Percentiles rank a stretch among this genome's conserved stretches.
These are phyloP conservation scores for Aspergillus taichungensis DNA, from an alignment of 495 filamentous ascomycete genomes.

Conservation along the genomic window DNA sequence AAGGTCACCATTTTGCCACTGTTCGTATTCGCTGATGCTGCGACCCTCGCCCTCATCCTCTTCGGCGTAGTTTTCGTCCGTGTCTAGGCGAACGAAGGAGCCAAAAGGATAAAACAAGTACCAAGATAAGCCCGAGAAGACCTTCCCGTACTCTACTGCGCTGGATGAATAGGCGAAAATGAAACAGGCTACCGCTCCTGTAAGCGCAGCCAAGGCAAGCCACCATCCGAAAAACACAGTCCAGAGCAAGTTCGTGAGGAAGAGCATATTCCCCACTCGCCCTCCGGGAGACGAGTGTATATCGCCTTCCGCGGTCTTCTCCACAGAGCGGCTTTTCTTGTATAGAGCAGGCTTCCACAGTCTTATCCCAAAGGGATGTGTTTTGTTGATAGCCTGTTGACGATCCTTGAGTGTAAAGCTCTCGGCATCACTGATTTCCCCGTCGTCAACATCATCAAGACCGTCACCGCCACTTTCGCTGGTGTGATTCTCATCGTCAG, in stretches of 20 bases:
- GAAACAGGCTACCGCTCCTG: constrained; percentile 70
- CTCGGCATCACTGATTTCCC: constrained; percentile 64
- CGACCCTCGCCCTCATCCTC: constrained; percentile 98
- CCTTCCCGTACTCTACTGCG: constrained; percentile 75
- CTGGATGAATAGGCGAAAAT: constrained; percentile 70
- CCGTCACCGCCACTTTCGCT: constrained; percentile 8
- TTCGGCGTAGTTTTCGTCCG: constrained; percentile 88
- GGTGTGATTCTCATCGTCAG: constrained; percentile 10
- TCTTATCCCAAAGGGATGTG: constrained; percentile 96
- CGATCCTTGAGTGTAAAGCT: constrained; percentile 79
- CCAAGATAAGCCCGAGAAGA: constrained; percentile 72
- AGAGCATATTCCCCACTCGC: constrained; percentile 70
- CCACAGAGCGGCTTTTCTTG: constrained; percentile 93
- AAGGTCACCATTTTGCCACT: constrained; percentile 96
- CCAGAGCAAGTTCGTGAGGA: constrained; percentile 84
- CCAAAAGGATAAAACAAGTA: constrained; percentile 97
- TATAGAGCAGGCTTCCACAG: constrained; percentile 98
- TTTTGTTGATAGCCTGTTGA: constrained; percentile 97
- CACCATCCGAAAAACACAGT: constrained; percentile 94
- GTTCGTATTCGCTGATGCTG: constrained; percentile 98
- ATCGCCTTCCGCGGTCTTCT: constrained; percentile 92
- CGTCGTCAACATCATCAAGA: constrained; percentile 36
- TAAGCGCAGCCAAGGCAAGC: constrained; percentile 68
- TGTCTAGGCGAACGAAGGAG: constrained; percentile 84
- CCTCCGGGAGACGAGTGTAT: constrained; percentile 94